A percentile compares a stretch with the other conserved stretches of the same genome.
Evolutionary conservation across 1,284 basidiomycete genomes (phyloP).

Genomic region (Volvariella volvacea): DNA sequence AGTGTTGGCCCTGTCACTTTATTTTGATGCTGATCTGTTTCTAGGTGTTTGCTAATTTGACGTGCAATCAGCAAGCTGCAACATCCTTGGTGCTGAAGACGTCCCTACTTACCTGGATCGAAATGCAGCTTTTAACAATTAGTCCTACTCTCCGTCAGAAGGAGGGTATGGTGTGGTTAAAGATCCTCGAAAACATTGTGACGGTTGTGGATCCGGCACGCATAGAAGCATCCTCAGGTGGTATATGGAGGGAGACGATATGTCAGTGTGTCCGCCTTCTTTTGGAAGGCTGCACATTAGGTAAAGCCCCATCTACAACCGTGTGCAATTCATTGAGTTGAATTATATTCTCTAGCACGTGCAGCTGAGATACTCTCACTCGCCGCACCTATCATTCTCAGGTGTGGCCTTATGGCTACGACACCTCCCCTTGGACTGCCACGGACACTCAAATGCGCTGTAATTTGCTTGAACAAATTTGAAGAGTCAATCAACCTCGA

Average conservation of each 20-base stretch:
- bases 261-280: conserved; percentile 44
- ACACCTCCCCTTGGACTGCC: too few relatives aligned
- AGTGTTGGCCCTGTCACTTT: not conserved
- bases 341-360: too few relatives aligned
- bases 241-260: conserved; percentile 45
- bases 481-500: too few relatives aligned
- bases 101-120: conserved; percentile 72
- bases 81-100: conserved; percentile 65
- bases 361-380: too few relatives aligned
- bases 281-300: conserved; percentile 19
- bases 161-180: conserved; percentile 57
- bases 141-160: conserved; percentile 15
- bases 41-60: conserved; percentile 68
- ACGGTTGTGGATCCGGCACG: conserved; percentile 39
- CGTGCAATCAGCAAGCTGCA: conserved; percentile 58
- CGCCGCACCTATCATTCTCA: too few relatives aligned
- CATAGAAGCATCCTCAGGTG: conserved; percentile 41
- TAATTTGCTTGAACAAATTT: too few relatives aligned
- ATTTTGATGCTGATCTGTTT: conserved; percentile 7
- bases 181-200: conserved; percentile 65
- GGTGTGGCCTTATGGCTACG: too few relatives aligned
- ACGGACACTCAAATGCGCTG: too few relatives aligned
- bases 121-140: conserved; percentile 52
- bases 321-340: too few relatives aligned
- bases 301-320: too few relatives aligned